These are phyloP conservation scores for Neurospora sp. DNA, from an alignment of 495 filamentous ascomycete species.

Conservation along the genomic window DNA sequence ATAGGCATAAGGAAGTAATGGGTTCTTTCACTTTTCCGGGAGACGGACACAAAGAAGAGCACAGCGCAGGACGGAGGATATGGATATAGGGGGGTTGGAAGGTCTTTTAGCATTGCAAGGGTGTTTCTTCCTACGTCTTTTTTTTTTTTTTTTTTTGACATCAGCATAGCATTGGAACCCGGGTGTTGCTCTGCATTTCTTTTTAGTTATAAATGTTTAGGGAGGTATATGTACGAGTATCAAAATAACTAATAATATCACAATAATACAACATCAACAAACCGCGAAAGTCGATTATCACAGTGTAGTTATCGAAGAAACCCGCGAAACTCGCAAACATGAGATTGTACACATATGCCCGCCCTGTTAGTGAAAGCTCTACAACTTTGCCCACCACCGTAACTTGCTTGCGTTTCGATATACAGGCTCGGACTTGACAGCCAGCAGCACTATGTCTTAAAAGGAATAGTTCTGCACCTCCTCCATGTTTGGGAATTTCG, in stretches of 20 bases:
- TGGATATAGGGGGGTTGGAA: background rate
- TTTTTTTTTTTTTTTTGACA: too few relatives aligned
- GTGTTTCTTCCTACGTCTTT: background rate
- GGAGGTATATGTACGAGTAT: background rate
- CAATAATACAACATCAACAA: background rate
- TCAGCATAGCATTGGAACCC: background rate
- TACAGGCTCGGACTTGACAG: too few relatives aligned
- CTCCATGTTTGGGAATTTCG: too few relatives aligned
- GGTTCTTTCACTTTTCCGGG: background rate
- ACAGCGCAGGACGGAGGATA: background rate
- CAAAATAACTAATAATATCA: background rate
- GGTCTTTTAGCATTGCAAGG: background rate
- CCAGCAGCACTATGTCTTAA: too few relatives aligned
- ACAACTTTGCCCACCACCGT: too few relatives aligned
- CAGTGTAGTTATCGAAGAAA: background rate
- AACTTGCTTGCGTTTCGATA: too few relatives aligned
- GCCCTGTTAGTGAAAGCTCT: too few relatives aligned
- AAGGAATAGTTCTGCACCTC: too few relatives aligned
- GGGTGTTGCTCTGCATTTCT: background rate
- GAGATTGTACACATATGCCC: too few relatives aligned
- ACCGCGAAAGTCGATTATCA: background rate
- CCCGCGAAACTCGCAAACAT: too few relatives aligned
- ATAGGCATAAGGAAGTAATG: constrained; percentile 7
- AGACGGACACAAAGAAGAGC: background rate
- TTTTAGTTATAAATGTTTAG: background rate